Base-by-base conservation (phyloP, 176 grass and related monocot species). In the Leersia perrieri region DNA sequence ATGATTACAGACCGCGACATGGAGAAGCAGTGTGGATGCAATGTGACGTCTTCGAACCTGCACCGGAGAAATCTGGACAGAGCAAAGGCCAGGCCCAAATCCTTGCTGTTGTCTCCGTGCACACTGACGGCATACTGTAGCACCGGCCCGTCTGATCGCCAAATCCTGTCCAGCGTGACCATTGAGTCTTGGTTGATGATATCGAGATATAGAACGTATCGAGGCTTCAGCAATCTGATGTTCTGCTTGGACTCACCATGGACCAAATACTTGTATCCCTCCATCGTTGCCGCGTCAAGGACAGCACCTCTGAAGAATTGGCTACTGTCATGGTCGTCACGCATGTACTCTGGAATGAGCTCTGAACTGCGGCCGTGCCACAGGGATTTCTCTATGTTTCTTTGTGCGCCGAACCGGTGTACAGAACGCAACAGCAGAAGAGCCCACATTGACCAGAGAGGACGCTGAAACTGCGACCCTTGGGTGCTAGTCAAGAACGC, bases 341-440 rank as follows among this genome's bases (percentile, higher is more conserved):
- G 25, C 71, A 83, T 67, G 23, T 75, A 14, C 62, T 67, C 72
- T 7, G 81, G 27, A 1, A 83, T 4, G 1, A 83, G 42, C 4
- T 67, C 44, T 3, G 81, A 83, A 25, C 81, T 83, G n/a, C 9
- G 0, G 1, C 81, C 81, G 40, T 75, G 81, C 81, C 81, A 83
- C 9, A 32, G 0, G 13, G 25, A 30, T 25, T n/a, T n/a, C n/a
- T n/a, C n/a, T n/a, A n/a, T n/a, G n/a, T n/a, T n/a, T n/a, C n/a
- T n/a, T n/a, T n/a, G 79, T 3, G 36, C 20, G 2, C 0, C 0
- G 1, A 40, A 3, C 53, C 44, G 66, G 62, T 83, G 75, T 3
- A 0, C 1, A 25, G 31, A 75, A 60, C 71, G 66, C 62, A 67
- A 3, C n/a, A 67, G 53, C 62, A 75, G 62, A 31, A 83, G 40